Percentiles rank a stretch among this genome's conserved stretches.
Evolutionary conservation across 2,329 filamentous ascomycete species (phyloP).

Genomic region (Nigrospora osmanthi): DNA sequence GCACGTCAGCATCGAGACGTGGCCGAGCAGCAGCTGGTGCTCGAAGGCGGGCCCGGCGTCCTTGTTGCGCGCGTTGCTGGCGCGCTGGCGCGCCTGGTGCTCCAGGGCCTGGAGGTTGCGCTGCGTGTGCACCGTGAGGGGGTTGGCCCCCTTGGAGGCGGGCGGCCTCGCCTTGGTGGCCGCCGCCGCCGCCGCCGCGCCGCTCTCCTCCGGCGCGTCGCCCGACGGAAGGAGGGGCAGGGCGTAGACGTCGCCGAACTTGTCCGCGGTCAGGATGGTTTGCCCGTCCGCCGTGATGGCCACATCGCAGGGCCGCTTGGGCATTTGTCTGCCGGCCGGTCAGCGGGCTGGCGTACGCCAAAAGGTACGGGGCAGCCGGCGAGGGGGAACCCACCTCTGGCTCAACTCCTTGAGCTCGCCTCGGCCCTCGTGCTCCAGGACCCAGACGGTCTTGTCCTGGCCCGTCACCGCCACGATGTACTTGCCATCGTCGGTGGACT

Average conservation of each 20-base stretch:
- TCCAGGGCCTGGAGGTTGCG: constrained; percentile 54
- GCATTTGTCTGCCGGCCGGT: constrained; percentile 58
- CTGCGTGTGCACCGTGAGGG: constrained; percentile 55
- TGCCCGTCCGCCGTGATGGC: constrained; percentile 59
- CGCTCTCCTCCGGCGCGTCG: background rate
- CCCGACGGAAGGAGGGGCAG: constrained; percentile 56
- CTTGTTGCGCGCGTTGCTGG: constrained; percentile 14
- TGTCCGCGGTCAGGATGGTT: constrained; percentile 79
- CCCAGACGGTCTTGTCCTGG: constrained; percentile 87
- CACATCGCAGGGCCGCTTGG: constrained; percentile 79
- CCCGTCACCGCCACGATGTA: constrained; percentile 72
- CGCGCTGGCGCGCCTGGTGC: constrained; percentile 44
- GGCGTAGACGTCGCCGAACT: constrained; percentile 94
- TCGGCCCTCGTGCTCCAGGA: constrained; percentile 60
- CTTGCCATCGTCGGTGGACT: constrained; percentile 53
- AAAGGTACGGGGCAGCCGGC: background rate
- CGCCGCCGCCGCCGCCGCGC: background rate
- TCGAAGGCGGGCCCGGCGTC: constrained; percentile 52
- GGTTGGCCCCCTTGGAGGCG: constrained; percentile 43
- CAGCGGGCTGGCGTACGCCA: constrained; percentile 10
- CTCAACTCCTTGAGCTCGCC: constrained; percentile 61
- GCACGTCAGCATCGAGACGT: constrained; percentile 91
- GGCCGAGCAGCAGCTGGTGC: constrained; percentile 73
- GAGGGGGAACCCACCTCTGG: constrained; percentile 47
- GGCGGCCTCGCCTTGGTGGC: constrained; percentile 11